Conservation (phyloP, 2,329 filamentous ascomycete genomes). For the Aspergillus neoniger region DNA sequence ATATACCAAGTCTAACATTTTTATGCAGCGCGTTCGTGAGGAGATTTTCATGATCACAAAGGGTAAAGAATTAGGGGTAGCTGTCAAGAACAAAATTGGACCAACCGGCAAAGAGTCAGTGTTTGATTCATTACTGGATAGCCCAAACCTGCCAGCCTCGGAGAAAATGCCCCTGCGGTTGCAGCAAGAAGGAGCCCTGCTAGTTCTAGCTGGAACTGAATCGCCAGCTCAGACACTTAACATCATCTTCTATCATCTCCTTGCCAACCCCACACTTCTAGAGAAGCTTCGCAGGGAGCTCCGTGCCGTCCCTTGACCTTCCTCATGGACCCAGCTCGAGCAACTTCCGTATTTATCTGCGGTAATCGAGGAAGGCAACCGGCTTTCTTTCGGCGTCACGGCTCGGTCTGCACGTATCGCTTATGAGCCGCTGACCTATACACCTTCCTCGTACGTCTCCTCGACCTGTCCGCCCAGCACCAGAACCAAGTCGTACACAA, state of each 20-base stretch:
- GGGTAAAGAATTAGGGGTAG: slow-evolving; percentile 8
- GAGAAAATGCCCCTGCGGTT: slow-evolving; percentile 34
- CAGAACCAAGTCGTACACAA: slow-evolving; percentile 15
- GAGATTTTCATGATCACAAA: slow-evolving; percentile 20
- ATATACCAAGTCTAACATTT: neutral
- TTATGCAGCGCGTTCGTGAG: neutral
- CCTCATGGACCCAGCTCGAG: slow-evolving; percentile 32
- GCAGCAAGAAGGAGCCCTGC: slow-evolving; percentile 32
- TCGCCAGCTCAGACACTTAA: slow-evolving; percentile 28
- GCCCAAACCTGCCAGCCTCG: slow-evolving; percentile 24
- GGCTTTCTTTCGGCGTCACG: slow-evolving; percentile 43
- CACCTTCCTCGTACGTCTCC: slow-evolving; percentile 21
- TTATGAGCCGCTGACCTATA: slow-evolving; percentile 14
- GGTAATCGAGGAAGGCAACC: slow-evolving; percentile 36
- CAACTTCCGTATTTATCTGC: slow-evolving; percentile 46
- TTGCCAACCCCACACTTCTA: slow-evolving; percentile 21
- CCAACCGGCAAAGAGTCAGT: slow-evolving; percentile 27
- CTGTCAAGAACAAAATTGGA: slow-evolving; percentile 1
- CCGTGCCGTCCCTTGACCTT: slow-evolving; percentile 2
- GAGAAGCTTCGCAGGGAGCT: slow-evolving; percentile 24
- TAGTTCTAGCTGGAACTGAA: slow-evolving; percentile 32
- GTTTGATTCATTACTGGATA: slow-evolving; percentile 31
- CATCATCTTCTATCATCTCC: slow-evolving; percentile 22
- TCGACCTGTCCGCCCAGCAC: slow-evolving; percentile 16
- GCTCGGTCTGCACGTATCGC: slow-evolving; percentile 37